phyloP scores from a whole-genome alignment of 805 yeast species.

The Hanseniaspora pseudoguilliermondii region DNA sequence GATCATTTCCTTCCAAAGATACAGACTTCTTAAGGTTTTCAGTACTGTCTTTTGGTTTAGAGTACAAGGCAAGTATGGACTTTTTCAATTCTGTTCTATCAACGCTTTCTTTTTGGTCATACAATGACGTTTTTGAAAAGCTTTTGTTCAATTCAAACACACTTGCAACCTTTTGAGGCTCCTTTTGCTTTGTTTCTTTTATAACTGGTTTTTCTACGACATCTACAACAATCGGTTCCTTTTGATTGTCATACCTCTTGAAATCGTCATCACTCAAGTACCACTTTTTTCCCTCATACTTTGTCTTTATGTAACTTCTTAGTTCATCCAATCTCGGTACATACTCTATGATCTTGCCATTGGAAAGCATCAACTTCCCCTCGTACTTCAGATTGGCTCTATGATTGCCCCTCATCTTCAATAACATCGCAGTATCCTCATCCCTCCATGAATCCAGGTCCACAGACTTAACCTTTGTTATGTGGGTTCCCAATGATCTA shows the following conservation, averaged over 20 bases:
- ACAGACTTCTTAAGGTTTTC: conserved; percentile 15
- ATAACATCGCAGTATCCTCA: conserved; percentile 71
- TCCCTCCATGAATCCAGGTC: conserved; percentile 96
- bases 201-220: conserved; percentile 14
- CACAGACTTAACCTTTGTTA: conserved; percentile 81
- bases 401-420: conserved; percentile 70
- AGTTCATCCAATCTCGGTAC: conserved; percentile 74
- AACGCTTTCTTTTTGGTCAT: neutral
- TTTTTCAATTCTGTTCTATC: conserved; percentile 77
- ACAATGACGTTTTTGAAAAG: neutral
- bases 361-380: conserved; percentile 34
- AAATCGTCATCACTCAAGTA: conserved; percentile 30
- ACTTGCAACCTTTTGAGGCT: neutral
- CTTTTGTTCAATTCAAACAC: conserved; percentile 4
- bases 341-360: conserved; percentile 38
- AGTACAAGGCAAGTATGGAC: conserved; percentile 78
- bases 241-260: conserved; percentile 18
- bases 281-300: conserved; percentile 89
- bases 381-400: conserved; percentile 76
- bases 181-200: neutral
- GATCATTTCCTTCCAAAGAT: conserved; percentile 41
- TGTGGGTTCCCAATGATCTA: conserved; percentile 90
- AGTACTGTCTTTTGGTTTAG: conserved; percentile 34
- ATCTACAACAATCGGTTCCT: conserved; percentile 9
- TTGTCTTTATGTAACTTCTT: conserved; percentile 80